Conservation (phyloP, 177 flowering plant genomes). For the Tripterygium wilfordii region DNA sequence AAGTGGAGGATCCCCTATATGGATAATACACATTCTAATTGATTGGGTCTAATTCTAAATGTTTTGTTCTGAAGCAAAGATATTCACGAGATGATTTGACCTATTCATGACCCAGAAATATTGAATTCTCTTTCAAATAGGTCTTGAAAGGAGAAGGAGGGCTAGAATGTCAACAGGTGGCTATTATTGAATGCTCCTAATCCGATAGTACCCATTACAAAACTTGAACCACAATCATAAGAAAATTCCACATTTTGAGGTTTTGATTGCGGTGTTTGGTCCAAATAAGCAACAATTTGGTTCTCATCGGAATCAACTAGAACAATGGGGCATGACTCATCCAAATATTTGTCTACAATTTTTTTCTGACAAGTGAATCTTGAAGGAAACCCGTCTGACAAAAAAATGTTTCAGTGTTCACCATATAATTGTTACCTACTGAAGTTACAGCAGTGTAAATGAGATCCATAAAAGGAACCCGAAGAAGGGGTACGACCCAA, state of each 20-base stretch:
- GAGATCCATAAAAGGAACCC: conserved; percentile 15
- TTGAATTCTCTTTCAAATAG: too few relatives aligned
- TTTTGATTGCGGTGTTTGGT: conserved; percentile 33
- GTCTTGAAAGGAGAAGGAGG: too few relatives aligned
- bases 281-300: conserved; percentile 47
- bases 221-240: conserved; percentile 46
- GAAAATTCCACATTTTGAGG: conserved; percentile 19
- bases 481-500: conserved; percentile 31
- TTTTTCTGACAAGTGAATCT: conserved; percentile 6
- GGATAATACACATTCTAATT: too few relatives aligned
- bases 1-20: too few relatives aligned
- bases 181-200: too few relatives aligned
- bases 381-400: conserved; percentile 19
- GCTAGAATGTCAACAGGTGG: too few relatives aligned
- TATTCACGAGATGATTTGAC: too few relatives aligned
- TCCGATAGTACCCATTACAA: conserved; percentile 45
- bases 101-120: too few relatives aligned
- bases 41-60: too few relatives aligned
- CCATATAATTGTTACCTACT: too few relatives aligned
- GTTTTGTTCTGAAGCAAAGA: too few relatives aligned
- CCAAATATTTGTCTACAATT: conserved; percentile 11
- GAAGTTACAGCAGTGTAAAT: conserved; percentile 8
- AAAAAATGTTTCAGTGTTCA: background rate
- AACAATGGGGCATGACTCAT: conserved; percentile 30
- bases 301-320: conserved; percentile 35